These are phyloP conservation scores for Cenchrus fungigraminus DNA, from an alignment of 176 grass and related monocot species.

Conservation along the genomic window DNA sequence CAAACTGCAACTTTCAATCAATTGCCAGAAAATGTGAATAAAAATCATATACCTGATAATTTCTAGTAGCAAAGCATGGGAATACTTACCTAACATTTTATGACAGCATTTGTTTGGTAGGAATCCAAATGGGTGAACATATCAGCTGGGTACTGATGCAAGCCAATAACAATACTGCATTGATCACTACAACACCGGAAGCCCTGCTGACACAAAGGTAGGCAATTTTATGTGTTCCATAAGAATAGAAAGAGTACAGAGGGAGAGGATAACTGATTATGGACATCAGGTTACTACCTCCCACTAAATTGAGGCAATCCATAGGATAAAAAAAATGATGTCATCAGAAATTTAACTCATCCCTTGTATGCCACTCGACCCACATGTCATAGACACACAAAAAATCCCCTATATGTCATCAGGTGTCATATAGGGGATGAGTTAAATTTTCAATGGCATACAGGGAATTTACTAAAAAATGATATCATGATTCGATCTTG, in stretches of 20 bases:
- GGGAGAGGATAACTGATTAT: neutral
- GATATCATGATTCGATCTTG: neutral
- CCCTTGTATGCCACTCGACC: no score
- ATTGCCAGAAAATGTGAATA: neutral
- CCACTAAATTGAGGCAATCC: neutral
- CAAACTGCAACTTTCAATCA: neutral
- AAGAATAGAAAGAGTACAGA: constrained; percentile 12
- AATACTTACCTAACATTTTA: constrained; percentile 8
- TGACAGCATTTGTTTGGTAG: neutral
- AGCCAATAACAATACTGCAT: neutral
- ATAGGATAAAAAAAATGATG: neutral
- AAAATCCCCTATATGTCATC: no score
- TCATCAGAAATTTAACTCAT: no score
- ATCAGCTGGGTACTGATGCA: neutral
- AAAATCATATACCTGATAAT: neutral
- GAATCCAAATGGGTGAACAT: constrained; percentile 6
- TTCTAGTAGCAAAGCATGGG: neutral
- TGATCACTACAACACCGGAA: neutral
- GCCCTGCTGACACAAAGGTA: constrained; percentile 10
- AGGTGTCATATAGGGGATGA: no score
- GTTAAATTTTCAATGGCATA: no score
- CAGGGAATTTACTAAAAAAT: neutral
- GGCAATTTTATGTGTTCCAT: neutral
- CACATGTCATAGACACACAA: no score
- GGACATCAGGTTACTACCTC: neutral